Conservation (phyloP, 169 alveolate species). For the Plasmodium fragile region DNA sequence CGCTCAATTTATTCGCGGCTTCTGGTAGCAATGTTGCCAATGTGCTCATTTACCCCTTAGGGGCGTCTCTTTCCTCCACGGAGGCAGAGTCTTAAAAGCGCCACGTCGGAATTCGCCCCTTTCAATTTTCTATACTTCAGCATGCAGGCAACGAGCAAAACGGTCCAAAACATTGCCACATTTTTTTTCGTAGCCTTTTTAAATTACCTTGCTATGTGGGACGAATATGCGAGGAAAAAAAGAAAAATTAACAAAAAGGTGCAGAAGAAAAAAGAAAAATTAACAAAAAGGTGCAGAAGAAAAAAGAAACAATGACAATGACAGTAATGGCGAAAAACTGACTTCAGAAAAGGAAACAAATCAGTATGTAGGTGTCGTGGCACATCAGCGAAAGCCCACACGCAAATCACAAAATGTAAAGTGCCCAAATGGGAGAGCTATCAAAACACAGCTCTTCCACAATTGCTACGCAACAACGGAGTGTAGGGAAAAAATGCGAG, state of each 20-base stretch:
- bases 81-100: neutral
- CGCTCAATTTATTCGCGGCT: neutral
- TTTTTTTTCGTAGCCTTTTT: neutral
- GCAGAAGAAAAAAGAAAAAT: neutral
- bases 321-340: neutral
- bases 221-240: neutral
- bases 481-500: neutral
- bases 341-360: neutral
- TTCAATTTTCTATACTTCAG: neutral
- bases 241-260: neutral
- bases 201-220: neutral
- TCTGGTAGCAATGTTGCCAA: neutral
- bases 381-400: neutral
- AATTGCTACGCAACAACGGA: neutral
- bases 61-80: neutral
- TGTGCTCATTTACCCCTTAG: neutral
- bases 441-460: neutral
- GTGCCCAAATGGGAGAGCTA: neutral
- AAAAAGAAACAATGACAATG: neutral
- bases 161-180: neutral
- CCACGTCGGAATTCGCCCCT: neutral
- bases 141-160: neutral
- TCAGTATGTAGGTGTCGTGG: neutral
- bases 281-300: neutral
- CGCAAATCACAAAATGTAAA: neutral